Conservation (phyloP, 2,329 filamentous ascomycete genomes). For the Hirsutella minnesotensis region DNA sequence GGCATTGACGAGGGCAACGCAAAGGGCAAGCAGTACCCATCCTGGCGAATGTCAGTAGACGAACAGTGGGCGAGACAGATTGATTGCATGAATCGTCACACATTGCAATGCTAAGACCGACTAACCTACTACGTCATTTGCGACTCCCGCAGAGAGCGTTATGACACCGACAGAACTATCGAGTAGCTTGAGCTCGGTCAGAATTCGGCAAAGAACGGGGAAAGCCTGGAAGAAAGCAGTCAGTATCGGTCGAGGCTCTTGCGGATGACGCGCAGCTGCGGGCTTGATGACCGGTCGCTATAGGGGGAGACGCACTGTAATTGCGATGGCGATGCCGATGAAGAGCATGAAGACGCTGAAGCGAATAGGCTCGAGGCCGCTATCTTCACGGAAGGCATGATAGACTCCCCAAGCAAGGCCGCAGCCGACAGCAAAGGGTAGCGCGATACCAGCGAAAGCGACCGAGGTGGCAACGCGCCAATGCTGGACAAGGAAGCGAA, state of each 20-base stretch:
- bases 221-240: constrained; percentile 37
- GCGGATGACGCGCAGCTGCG: too few species aligned
- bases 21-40: constrained; percentile 87
- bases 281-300: too few species aligned
- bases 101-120: too few species aligned
- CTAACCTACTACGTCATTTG: constrained; percentile 59
- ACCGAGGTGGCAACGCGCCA: constrained; percentile 73
- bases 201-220: constrained; percentile 84
- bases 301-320: constrained; percentile 55
- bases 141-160: constrained; percentile 79
- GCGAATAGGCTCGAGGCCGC: constrained; percentile 25
- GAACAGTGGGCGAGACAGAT: too few species aligned
- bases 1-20: constrained; percentile 86
- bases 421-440: constrained; percentile 74
- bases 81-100: too few species aligned
- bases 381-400: constrained; percentile 49
- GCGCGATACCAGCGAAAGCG: constrained; percentile 63
- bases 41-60: constrained; percentile 11
- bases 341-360: constrained; percentile 55
- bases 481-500: constrained; percentile 65
- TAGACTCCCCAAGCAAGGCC: constrained; percentile 75
- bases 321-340: constrained; percentile 85
- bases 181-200: constrained; percentile 82
- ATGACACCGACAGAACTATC: constrained; percentile 76
- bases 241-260: not conserved